These are phyloP conservation scores for Bauhinia variegata DNA, from an alignment of 306 rosid species.

Conservation along the genomic window DNA sequence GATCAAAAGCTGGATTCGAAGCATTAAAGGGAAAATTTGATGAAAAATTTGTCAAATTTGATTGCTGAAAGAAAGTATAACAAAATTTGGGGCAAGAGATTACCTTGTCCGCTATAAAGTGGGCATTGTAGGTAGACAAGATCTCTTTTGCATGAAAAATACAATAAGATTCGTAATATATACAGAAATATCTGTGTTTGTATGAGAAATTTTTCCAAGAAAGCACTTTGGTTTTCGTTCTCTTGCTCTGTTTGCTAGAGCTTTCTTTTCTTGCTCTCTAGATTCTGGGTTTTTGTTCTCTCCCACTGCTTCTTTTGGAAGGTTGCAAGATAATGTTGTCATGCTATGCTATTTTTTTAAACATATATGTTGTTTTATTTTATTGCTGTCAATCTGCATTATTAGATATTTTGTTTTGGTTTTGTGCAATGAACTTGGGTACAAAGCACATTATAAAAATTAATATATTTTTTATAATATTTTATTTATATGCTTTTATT, in stretches of 20 bases:
- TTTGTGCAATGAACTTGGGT: too few species aligned
- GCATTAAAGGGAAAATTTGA: slow-evolving; percentile 30
- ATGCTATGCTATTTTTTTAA: too few species aligned
- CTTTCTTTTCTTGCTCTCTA: slow-evolving; percentile 16
- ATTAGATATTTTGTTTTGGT: too few species aligned
- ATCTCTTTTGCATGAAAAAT: slow-evolving; percentile 36
- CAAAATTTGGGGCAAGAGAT: slow-evolving; percentile 30
- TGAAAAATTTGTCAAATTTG: slow-evolving; percentile 18
- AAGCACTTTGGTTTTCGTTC: slow-evolving; percentile 31
- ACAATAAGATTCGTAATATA: slow-evolving; percentile 13
- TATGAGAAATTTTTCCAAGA: background rate
- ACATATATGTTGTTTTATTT: too few species aligned
- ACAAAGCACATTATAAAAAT: too few species aligned
- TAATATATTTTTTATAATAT: too few species aligned
- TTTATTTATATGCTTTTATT: too few species aligned
- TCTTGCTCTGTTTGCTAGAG: slow-evolving; percentile 9
- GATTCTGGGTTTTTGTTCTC: slow-evolving; percentile 46
- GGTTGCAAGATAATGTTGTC: too few species aligned
- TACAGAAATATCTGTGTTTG: slow-evolving; percentile 3
- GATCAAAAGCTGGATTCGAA: slow-evolving; percentile 46
- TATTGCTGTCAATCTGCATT: too few species aligned
- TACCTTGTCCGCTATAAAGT: slow-evolving; percentile 42
- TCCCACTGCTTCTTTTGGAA: slow-evolving; percentile 16
- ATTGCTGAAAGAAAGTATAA: slow-evolving; percentile 37
- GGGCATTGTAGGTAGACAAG: slow-evolving; percentile 46